Base-by-base conservation (phyloP, 2,329 filamentous ascomycete species). In the Achaetomium macrosporum region DNA sequence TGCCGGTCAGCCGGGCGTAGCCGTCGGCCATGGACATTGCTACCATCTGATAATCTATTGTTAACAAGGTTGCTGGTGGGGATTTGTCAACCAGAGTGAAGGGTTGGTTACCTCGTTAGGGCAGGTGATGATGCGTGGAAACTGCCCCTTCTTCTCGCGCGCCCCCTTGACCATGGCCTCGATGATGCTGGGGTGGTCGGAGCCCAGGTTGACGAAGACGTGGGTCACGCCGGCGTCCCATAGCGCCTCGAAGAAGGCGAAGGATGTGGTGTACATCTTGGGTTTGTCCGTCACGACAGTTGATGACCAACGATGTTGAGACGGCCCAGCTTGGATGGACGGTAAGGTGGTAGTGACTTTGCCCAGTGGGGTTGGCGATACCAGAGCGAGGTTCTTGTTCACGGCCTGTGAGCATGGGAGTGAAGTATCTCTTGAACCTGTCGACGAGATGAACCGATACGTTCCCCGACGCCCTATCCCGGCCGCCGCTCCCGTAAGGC, bases 241-340 rank as follows among this genome's bases (percentile, higher is more conserved):
- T 45, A 91, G 71, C 31, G 86, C 85, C 73, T 92, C 88, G 59
- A 92, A 90, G 69, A 92, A 90, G 67, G 87, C 88, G 63, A 84
- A 88, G 0, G 87, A 89, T 12, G 88, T 82, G 9, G 88, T 91
- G 66, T 91, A 87, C 73, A 76, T 76, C 17, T 68, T 67, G 55
- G 62, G 54, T 45, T 45, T 31, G 3, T 52, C 40, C 20, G 17
- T n/a, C 6, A 39, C 33, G 12, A 47, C 16, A 0, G 57, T 57
- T 6, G 59, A 59, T 4, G 50, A 35, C 20, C 43, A 47, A n/a
- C 46, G 45, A 8, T 42, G 25, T 47, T 54, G 45, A 30, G 44
- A 30, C 25, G 25, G 33, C 15, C 19, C 13, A 4, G 15, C 25
- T 36, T 17, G 47, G 9, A n/a, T 42, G 11, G 31, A 11, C 31